These are phyloP conservation scores for Tubosaeta sp. DNA, from an alignment of 768 basidiomycete species.

Conservation along the genomic window DNA sequence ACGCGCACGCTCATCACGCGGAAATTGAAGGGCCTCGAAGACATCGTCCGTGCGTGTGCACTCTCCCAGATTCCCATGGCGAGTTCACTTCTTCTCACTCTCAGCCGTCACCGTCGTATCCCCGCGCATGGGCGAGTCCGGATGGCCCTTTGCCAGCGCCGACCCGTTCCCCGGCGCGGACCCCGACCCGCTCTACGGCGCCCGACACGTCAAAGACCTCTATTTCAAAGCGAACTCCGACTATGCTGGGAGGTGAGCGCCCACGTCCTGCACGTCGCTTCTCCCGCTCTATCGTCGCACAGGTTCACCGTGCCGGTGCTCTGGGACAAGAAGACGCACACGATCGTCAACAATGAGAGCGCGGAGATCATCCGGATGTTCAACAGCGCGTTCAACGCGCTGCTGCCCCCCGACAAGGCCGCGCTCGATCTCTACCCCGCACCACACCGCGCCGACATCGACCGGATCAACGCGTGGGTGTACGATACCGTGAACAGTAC, in stretches of 20 bases:
- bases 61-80: background rate
- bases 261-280: conserved; percentile 9
- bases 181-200: conserved; percentile 67
- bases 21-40: conserved; percentile 88
- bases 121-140: conserved; percentile 75
- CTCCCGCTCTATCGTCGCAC: background rate
- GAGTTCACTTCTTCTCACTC: conserved; percentile 22
- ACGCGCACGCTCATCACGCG: conserved; percentile 85
- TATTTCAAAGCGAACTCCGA: conserved; percentile 73
- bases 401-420: conserved; percentile 62
- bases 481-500: conserved; percentile 81
- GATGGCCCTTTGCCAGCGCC: conserved; percentile 81
- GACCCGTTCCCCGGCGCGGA: conserved; percentile 70
- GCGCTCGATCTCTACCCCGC: conserved; percentile 76
- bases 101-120: conserved; percentile 79
- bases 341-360: conserved; percentile 94
- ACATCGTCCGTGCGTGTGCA: conserved; percentile 62
- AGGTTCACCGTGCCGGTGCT: conserved; percentile 87
- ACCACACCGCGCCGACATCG: conserved; percentile 68
- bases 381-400: conserved; percentile 78
- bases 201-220: conserved; percentile 75
- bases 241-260: conserved; percentile 61
- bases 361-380: conserved; percentile 94
- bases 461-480: conserved; percentile 80
- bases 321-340: conserved; percentile 86